These are phyloP conservation scores for Calonectria hawksworthii DNA, from an alignment of 2,329 filamentous ascomycete genomes.

Conservation along the genomic window DNA sequence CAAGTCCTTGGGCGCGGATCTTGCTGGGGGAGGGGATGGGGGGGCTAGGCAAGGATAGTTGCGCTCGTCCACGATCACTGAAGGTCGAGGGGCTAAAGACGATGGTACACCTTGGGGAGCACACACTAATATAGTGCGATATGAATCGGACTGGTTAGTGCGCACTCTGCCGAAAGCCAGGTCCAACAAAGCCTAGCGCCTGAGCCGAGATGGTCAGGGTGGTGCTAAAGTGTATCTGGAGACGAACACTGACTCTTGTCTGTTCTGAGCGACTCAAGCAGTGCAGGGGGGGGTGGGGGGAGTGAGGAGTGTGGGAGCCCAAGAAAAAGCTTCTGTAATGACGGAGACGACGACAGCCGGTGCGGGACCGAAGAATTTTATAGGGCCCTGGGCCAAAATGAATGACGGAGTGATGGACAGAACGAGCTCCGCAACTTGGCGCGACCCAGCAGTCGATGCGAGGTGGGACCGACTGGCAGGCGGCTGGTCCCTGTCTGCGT, in stretches of 20 bases:
- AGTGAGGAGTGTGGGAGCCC: slow-evolving; percentile 33
- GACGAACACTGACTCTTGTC: slow-evolving; percentile 48
- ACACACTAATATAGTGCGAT: slow-evolving; percentile 58
- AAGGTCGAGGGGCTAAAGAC: slow-evolving; percentile 46
- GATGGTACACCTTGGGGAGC: slow-evolving; percentile 53
- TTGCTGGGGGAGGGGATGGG: slow-evolving; percentile 47
- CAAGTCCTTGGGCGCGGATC: slow-evolving; percentile 52
- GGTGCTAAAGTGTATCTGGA: slow-evolving; percentile 46
- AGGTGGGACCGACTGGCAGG: slow-evolving; percentile 40
- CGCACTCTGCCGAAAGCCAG: slow-evolving; percentile 51
- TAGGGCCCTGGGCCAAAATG: slow-evolving; percentile 45
- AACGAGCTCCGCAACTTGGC: slow-evolving; percentile 43
- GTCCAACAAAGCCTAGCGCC: slow-evolving; percentile 54
- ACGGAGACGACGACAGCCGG: slow-evolving; percentile 40
- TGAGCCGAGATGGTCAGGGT: slow-evolving; percentile 47
- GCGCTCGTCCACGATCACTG: slow-evolving; percentile 48
- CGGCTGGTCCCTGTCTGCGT: slow-evolving; percentile 33
- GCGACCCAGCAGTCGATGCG: slow-evolving; percentile 30
- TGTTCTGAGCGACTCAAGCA: slow-evolving; percentile 43
- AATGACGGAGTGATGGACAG: slow-evolving; percentile 48
- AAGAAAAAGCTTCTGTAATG: slow-evolving; percentile 44
- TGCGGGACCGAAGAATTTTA: slow-evolving; percentile 52
- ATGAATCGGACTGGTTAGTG: slow-evolving; percentile 48
- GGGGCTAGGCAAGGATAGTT: slow-evolving; percentile 49
- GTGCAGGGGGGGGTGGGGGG: slow-evolving; percentile 35